These are phyloP conservation scores for Lachancea kluyveri DNA, from an alignment of 805 yeast genomes.

Conservation along the genomic window DNA sequence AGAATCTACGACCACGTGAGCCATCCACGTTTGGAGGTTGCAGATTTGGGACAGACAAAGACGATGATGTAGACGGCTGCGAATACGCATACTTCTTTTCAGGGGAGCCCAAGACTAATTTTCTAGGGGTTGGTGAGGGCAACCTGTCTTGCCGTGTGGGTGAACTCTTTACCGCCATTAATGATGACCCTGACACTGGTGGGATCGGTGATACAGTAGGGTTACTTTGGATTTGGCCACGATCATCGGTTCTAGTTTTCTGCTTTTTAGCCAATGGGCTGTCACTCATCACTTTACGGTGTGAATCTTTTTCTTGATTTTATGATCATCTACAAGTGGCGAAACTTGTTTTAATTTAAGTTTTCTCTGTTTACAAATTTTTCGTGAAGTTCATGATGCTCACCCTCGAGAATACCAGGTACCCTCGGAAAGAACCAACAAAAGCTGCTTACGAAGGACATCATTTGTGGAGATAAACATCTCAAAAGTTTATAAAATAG, in stretches of 20 bases:
- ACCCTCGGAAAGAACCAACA: too few species aligned
- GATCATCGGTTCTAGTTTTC: slow-evolving; percentile 4
- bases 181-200: not conserved
- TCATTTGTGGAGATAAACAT: too few species aligned
- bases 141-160: slow-evolving; percentile 10
- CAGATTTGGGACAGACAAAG: slow-evolving; percentile 22
- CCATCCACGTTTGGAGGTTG: slow-evolving; percentile 30
- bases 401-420: too few species aligned
- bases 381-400: too few species aligned
- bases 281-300: slow-evolving; percentile 10
- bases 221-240: not conserved
- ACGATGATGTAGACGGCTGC: slow-evolving; percentile 20
- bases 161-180: slow-evolving; percentile 7
- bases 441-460: too few species aligned
- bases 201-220: not conserved
- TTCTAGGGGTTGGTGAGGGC: slow-evolving; percentile 23
- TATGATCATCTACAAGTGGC: too few species aligned
- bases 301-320: too few species aligned
- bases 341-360: too few species aligned
- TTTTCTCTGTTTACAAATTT: too few species aligned
- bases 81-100: slow-evolving; percentile 19
- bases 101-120: slow-evolving; percentile 19
- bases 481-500: too few species aligned
- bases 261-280: slow-evolving; percentile 20
- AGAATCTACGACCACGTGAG: slow-evolving; percentile 31